A percentile compares a stretch with the other conserved stretches of the same genome.
Conservation (phyloP, 768 basidiomycete genomes). For the Tylopilus felleus region DNA sequence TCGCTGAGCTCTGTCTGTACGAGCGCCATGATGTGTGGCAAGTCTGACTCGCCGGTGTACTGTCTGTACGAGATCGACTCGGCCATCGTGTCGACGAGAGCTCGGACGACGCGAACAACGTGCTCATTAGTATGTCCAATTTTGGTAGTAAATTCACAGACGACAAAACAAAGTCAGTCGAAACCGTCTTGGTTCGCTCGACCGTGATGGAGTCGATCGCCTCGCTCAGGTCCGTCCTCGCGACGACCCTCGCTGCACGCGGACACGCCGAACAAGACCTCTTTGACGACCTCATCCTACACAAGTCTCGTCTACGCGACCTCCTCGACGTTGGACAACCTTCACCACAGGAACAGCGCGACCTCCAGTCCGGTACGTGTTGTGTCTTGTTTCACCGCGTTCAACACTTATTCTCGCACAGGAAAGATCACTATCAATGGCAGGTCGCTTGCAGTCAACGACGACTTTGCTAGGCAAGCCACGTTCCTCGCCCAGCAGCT, state of each 20-base stretch:
- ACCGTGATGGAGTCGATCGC: constrained; percentile 56
- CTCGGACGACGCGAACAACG: background rate
- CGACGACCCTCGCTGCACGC: constrained; percentile 44
- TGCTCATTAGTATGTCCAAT: background rate
- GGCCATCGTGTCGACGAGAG: constrained; percentile 14
- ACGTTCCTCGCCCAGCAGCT: constrained; percentile 80
- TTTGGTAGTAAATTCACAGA: background rate
- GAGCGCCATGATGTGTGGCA: constrained; percentile 80
- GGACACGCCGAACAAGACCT: constrained; percentile 66
- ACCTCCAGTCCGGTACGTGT: constrained; percentile 56
- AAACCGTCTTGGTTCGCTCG: too few species aligned
- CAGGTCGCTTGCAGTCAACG: constrained; percentile 66
- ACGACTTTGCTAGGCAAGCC: constrained; percentile 74
- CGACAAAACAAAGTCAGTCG: background rate
- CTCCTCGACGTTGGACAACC: constrained; percentile 65
- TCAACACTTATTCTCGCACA: constrained; percentile 28
- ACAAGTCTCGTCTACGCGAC: constrained; percentile 59
- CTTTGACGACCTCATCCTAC: constrained; percentile 68
- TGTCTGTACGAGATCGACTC: constrained; percentile 55
- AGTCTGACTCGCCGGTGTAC: constrained; percentile 73
- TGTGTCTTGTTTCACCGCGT: constrained; percentile 16
- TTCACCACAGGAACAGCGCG: constrained; percentile 61
- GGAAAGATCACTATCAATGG: constrained; percentile 66
- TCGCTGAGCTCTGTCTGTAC: constrained; percentile 92
- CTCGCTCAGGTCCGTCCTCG: constrained; percentile 51